Evolutionary conservation across 2,329 filamentous ascomycete genomes (phyloP).

Genomic region (Diaporthe eres): DNA sequence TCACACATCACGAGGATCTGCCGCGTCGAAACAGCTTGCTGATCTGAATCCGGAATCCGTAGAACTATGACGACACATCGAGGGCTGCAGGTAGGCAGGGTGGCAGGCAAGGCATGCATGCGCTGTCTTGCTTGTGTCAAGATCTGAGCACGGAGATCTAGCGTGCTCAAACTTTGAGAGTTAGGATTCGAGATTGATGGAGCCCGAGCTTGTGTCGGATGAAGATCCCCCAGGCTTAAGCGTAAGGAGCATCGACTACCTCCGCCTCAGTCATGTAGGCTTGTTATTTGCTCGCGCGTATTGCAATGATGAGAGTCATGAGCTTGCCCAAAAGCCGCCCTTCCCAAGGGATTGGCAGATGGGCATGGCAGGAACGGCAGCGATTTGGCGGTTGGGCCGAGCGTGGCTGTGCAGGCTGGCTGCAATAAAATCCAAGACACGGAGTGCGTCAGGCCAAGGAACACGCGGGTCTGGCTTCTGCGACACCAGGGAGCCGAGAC

Average conservation of each 20-base stretch:
- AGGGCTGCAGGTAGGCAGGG: background rate
- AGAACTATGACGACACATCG: slow-evolving; percentile 16
- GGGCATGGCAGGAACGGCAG: slow-evolving; percentile 1
- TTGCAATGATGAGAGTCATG: slow-evolving; percentile 35
- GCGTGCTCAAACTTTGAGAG: slow-evolving; percentile 29
- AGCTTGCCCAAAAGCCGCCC: slow-evolving; percentile 3
- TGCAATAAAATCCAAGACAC: slow-evolving; percentile 39
- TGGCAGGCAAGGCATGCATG: slow-evolving; percentile 6
- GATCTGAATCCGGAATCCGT: slow-evolving; percentile 17
- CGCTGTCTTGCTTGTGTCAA: slow-evolving; percentile 17
- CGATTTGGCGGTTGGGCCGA: slow-evolving; percentile 35
- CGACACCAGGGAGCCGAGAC: slow-evolving; percentile 16
- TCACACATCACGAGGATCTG: slow-evolving; percentile 18
- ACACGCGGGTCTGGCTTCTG: slow-evolving; percentile 29
- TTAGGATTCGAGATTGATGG: slow-evolving; percentile 34
- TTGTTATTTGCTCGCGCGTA: slow-evolving; percentile 13
- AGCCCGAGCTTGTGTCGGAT: slow-evolving; percentile 23
- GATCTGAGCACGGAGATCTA: slow-evolving; percentile 31
- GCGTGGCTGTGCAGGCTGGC: slow-evolving; percentile 41
- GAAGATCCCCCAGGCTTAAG: slow-evolving; percentile 28
- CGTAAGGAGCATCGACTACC: background rate
- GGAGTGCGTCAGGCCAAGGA: slow-evolving; percentile 34
- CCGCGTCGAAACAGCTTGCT: slow-evolving; percentile 29
- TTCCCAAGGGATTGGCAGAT: slow-evolving; percentile 24
- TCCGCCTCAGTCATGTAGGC: slow-evolving; percentile 5